These are phyloP conservation scores for Nicotiana otophora DNA, from an alignment of 257 asterid genomes.

Conservation along the genomic window DNA sequence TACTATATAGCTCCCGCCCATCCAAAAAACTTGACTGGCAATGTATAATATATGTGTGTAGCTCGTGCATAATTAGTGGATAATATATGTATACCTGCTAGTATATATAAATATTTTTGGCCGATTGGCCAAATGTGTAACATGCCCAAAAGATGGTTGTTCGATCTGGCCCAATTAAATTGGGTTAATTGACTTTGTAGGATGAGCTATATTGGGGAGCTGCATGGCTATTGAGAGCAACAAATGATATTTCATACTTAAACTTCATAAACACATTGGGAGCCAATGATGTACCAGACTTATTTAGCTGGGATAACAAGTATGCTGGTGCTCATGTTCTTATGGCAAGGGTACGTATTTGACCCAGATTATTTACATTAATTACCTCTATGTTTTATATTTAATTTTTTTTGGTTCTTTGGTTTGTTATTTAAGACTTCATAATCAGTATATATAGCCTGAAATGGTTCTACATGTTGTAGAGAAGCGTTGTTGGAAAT, in stretches of 20 bases:
- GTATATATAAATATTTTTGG: too few relatives aligned
- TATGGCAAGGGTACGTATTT: conserved; percentile 49
- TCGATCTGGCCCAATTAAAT: neutral
- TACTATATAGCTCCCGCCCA: too few relatives aligned
- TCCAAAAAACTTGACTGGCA: too few relatives aligned
- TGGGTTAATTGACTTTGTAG: conserved; percentile 14
- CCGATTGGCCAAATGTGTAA: too few relatives aligned
- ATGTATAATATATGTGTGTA: too few relatives aligned
- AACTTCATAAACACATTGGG: conserved; percentile 47
- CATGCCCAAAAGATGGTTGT: neutral
- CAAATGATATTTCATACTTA: conserved; percentile 48
- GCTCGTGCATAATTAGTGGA: too few relatives aligned
- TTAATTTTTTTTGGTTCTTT: neutral
- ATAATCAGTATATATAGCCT: neutral
- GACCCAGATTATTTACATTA: too few relatives aligned
- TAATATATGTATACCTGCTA: too few relatives aligned
- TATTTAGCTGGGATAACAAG: conserved; percentile 92
- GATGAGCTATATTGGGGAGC: conserved; percentile 92
- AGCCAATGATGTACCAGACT: conserved; percentile 46
- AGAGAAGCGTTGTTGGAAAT: conserved; percentile 54
- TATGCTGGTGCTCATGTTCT: conserved; percentile 82
- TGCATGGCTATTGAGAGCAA: conserved; percentile 78
- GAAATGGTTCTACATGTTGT: neutral
- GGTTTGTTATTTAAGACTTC: neutral
- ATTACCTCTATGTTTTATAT: neutral